These are phyloP conservation scores for Botrytis cinerea DNA, from an alignment of 2,329 filamentous ascomycete species.

Conservation along the genomic window DNA sequence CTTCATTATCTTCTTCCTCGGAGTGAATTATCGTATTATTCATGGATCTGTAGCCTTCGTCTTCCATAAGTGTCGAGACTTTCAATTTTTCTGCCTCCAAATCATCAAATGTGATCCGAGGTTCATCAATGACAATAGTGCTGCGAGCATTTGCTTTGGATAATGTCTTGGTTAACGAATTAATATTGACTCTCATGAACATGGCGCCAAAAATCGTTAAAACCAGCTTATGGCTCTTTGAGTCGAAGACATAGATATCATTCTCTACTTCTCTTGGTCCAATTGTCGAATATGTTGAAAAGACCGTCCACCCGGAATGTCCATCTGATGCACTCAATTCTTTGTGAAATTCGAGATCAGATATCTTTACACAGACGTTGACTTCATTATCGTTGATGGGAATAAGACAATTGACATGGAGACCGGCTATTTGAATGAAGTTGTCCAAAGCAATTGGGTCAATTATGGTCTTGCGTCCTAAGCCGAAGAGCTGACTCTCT, in stretches of 20 bases:
- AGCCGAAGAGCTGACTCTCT: background rate
- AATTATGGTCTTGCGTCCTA: background rate
- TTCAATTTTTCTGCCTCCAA: background rate
- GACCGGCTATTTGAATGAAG: slow-evolving; percentile 43
- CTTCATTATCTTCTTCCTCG: background rate
- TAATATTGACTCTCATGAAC: background rate
- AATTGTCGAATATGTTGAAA: background rate
- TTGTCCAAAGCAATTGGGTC: slow-evolving; percentile 35
- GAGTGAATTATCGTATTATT: background rate
- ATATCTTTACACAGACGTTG: slow-evolving; percentile 19
- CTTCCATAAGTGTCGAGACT: background rate
- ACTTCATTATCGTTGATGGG: slow-evolving; percentile 32
- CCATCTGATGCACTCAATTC: background rate
- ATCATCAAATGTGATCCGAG: background rate
- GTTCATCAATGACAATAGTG: background rate
- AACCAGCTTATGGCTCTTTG: background rate
- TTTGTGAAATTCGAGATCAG: background rate
- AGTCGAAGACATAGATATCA: slow-evolving; percentile 1
- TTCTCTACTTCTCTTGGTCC: background rate
- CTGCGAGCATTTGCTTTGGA: background rate
- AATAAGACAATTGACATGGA: slow-evolving; percentile 21
- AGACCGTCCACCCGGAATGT: background rate
- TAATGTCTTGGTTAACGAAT: background rate
- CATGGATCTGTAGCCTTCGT: background rate
- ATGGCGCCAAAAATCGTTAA: background rate